A percentile compares a stretch with the other conserved stretches of the same genome.
phyloP scores from a whole-genome alignment of 371 early-diverging fungal genomes.

The Apophysomyces variabilis region DNA sequence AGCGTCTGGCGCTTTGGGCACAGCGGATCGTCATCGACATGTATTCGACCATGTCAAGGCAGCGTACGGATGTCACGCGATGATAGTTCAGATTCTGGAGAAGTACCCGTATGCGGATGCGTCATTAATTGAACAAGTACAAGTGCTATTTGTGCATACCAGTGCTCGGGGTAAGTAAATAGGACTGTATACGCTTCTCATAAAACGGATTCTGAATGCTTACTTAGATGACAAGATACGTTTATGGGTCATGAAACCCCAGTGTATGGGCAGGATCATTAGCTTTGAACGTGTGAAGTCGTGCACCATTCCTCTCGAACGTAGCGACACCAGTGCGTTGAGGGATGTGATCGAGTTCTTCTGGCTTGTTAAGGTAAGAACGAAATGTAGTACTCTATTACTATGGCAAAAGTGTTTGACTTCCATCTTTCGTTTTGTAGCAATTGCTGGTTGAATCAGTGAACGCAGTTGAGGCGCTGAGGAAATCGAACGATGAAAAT shows the following conservation, averaged over 20 bases:
- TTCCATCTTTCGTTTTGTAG: background rate
- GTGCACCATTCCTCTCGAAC: background rate
- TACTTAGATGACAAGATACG: background rate
- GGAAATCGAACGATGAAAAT: background rate
- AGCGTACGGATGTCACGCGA: conserved; percentile 15
- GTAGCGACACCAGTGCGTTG: background rate
- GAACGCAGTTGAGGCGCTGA: background rate
- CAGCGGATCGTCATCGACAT: conserved; percentile 3
- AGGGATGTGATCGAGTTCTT: background rate
- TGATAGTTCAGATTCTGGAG: conserved; percentile 7
- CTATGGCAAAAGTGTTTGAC: background rate
- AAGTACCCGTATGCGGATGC: conserved; percentile 15
- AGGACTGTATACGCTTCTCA: background rate
- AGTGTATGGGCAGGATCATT: background rate
- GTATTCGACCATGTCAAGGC: conserved; percentile 19
- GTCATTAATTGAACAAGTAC: conserved; percentile 7
- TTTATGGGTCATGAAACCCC: background rate
- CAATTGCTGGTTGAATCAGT: background rate
- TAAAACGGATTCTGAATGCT: background rate
- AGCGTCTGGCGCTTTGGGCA: conserved; percentile 13
- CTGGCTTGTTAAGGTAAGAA: background rate
- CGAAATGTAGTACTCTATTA: background rate
- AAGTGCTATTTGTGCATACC: conserved; percentile 13
- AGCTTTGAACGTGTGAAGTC: background rate
- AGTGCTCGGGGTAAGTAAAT: conserved; percentile 13